These are phyloP conservation scores for Clarireedia monteithiana DNA, from an alignment of 2,329 filamentous ascomycete genomes.

Conservation along the genomic window DNA sequence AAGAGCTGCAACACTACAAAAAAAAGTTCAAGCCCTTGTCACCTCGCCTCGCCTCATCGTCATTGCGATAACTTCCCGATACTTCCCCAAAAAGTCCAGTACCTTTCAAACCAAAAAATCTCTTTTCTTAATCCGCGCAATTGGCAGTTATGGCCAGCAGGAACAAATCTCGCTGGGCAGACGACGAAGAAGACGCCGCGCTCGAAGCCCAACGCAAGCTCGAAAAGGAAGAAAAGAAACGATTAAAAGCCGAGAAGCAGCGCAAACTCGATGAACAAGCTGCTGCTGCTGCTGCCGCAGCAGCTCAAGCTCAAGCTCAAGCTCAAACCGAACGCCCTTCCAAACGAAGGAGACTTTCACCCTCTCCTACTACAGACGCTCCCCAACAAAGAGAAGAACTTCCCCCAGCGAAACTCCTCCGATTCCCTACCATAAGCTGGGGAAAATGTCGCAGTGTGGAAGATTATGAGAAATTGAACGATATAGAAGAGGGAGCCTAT, in stretches of 20 bases:
- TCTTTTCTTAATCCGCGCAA: neutral
- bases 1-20: slow-evolving; percentile 3
- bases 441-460: slow-evolving; percentile 68
- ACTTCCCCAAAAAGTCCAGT: neutral
- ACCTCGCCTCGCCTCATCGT: slow-evolving; percentile 4
- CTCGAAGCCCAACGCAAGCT: slow-evolving; percentile 64
- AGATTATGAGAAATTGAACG: slow-evolving; percentile 86
- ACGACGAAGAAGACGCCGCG: slow-evolving; percentile 72
- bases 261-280: slow-evolving; percentile 50
- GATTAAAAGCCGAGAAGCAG: slow-evolving; percentile 74
- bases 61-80: neutral
- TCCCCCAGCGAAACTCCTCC: slow-evolving; percentile 51
- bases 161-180: slow-evolving; percentile 71
- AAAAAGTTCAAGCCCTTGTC: slow-evolving; percentile 6
- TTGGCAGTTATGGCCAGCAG: slow-evolving; percentile 11
- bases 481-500: slow-evolving; percentile 96
- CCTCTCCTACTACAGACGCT: slow-evolving; percentile 16
- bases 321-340: slow-evolving; percentile 38
- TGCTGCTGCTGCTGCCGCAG: slow-evolving; percentile 21
- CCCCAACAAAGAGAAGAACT: slow-evolving; percentile 25
- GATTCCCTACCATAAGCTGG: slow-evolving; percentile 64
- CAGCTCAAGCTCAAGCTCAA: slow-evolving; percentile 31
- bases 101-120: neutral
- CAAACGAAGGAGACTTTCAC: slow-evolving; percentile 51
- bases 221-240: slow-evolving; percentile 86